Percentiles rank a stretch among this genome's conserved stretches.
These are phyloP conservation scores for Haplosporangium sp. DNA, from an alignment of 371 early-diverging fungal species.

Conservation along the genomic window DNA sequence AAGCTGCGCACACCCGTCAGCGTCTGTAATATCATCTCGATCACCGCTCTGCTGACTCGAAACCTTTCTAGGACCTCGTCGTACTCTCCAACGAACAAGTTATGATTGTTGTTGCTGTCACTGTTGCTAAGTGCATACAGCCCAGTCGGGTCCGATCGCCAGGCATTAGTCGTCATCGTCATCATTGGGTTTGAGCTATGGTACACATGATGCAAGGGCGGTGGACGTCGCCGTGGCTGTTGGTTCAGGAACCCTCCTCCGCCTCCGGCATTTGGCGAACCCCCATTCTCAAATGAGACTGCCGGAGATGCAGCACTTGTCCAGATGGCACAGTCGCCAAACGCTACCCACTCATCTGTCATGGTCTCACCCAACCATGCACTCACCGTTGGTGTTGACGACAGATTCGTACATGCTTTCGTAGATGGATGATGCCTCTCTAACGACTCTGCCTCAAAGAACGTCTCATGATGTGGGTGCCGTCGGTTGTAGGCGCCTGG, in stretches of 20 bases:
- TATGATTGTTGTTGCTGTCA: constrained; percentile 1
- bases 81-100: constrained; percentile 21
- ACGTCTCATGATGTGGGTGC: neutral
- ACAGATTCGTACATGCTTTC: neutral
- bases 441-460: constrained; percentile 1
- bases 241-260: constrained; percentile 6
- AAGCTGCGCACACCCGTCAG: constrained; percentile 14
- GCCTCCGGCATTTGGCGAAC: neutral
- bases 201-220: constrained; percentile 23
- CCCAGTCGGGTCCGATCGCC: neutral
- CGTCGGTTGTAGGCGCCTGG: neutral
- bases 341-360: constrained; percentile 40
- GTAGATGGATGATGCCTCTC: neutral
- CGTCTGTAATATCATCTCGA: constrained; percentile 19
- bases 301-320: constrained; percentile 30
- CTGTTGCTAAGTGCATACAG: neutral
- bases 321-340: constrained; percentile 49
- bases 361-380: constrained; percentile 49
- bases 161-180: neutral
- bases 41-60: constrained; percentile 10
- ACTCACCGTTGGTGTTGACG: constrained; percentile 20
- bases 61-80: constrained; percentile 26
- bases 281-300: constrained; percentile 35
- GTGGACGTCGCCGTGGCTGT: constrained; percentile 18
- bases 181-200: constrained; percentile 12